Evolutionary conservation across 352 stramenopile genomes (phyloP).

Genomic region (Phytophthora pluvialis): DNA sequence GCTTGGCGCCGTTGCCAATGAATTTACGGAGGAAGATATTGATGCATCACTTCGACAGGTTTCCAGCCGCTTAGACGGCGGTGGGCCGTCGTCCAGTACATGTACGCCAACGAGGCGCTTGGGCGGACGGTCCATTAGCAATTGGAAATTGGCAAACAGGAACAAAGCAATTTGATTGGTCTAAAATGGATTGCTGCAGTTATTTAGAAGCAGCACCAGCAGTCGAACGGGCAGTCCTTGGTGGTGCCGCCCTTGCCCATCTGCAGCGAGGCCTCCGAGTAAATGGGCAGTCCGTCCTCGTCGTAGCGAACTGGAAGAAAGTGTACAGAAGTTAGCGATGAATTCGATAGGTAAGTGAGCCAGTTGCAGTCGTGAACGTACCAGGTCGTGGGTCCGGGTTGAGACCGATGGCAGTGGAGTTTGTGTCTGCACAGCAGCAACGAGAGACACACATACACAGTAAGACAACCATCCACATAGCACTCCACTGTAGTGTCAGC

Average conservation of each 20-base stretch:
- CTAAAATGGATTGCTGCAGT: conserved; percentile 5
- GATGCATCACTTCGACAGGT: background rate
- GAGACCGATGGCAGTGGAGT: conserved; percentile 63
- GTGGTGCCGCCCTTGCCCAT: conserved; percentile 87
- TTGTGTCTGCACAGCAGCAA: conserved; percentile 65
- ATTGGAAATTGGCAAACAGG: conserved; percentile 17
- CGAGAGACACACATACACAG: background rate
- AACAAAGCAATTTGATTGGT: conserved; percentile 18
- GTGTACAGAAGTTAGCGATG: conserved; percentile 11
- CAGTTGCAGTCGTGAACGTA: conserved; percentile 30
- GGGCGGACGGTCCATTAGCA: conserved; percentile 18
- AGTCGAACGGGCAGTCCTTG: conserved; percentile 90
- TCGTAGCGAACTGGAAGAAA: conserved; percentile 75
- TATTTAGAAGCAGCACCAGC: conserved; percentile 89
- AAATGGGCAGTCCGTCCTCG: conserved; percentile 87
- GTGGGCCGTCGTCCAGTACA: conserved; percentile 10
- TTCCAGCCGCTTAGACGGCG: conserved; percentile 12
- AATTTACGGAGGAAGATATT: background rate
- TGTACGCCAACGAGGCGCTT: conserved; percentile 25
- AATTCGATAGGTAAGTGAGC: background rate
- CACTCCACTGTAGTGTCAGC: background rate
- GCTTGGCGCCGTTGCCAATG: conserved; percentile 28
- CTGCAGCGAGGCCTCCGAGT: conserved; percentile 81
- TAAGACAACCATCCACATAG: conserved; percentile 1
- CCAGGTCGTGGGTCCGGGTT: conserved; percentile 80